phyloP scores from a whole-genome alignment of 805 yeast genomes.

The Metschnikowia aberdeeniae region DNA sequence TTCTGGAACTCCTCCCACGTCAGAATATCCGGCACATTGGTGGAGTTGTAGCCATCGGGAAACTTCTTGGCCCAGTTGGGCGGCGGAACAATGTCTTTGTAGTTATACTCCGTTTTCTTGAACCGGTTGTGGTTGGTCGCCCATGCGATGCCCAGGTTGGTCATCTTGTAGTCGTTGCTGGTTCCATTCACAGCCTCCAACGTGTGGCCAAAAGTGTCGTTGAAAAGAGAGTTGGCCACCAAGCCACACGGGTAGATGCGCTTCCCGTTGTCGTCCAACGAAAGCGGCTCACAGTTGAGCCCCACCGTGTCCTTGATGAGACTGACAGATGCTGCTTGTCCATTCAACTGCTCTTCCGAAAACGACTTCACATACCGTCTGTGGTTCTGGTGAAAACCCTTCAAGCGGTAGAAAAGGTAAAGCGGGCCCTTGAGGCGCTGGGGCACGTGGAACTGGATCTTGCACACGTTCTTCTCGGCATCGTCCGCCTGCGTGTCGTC shows the following conservation, averaged over 20 bases:
- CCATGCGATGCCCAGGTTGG: conserved; percentile 42
- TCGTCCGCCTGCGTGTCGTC: conserved; percentile 44
- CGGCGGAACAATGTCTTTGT: conserved; percentile 40
- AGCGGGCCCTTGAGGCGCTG: conserved; percentile 34
- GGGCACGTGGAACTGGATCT: conserved; percentile 38
- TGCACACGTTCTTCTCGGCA: conserved; percentile 47
- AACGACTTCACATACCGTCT: conserved; percentile 42
- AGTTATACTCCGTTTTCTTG: conserved; percentile 38
- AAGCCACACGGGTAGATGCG: conserved; percentile 77
- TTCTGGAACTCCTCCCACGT: conserved; percentile 44
- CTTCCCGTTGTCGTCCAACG: conserved; percentile 38
- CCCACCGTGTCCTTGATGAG: conserved; percentile 40
- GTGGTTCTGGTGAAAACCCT: conserved; percentile 42
- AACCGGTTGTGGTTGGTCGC: conserved; percentile 33
- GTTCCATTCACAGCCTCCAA: conserved; percentile 38
- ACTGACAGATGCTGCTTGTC: conserved; percentile 33
- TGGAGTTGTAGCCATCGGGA: conserved; percentile 41
- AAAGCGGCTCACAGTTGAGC: conserved; percentile 42
- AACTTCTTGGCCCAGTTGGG: conserved; percentile 43
- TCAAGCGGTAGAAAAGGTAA: conserved; percentile 39
- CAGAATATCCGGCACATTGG: conserved; percentile 42
- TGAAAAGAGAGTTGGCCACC: conserved; percentile 75
- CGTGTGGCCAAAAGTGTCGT: conserved; percentile 54
- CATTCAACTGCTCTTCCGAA: conserved; percentile 41
- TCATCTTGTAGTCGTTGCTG: conserved; percentile 27